Evolutionary conservation across 1,139 yeast species (phyloP).

Genomic region (Lodderomyces beijingensis): DNA sequence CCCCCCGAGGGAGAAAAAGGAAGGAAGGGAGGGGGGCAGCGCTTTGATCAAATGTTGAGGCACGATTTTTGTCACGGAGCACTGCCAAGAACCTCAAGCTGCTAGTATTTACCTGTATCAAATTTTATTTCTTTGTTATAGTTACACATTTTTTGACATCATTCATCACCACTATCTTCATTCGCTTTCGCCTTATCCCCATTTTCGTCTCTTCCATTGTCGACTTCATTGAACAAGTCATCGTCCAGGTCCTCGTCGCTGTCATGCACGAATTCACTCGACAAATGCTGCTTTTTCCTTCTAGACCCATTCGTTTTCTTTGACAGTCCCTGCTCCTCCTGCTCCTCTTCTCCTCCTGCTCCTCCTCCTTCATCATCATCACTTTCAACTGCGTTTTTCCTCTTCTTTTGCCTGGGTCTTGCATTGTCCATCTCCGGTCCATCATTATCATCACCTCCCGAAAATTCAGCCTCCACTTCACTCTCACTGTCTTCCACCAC

Average conservation of each 20-base stretch:
- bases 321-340: constrained; percentile 9
- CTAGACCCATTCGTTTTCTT: constrained; percentile 6
- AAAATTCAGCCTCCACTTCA: constrained; percentile 14
- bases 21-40: too few relatives aligned
- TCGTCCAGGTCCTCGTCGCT: constrained; percentile 47
- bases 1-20: too few relatives aligned
- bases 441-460: constrained; percentile 13
- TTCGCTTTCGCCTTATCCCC: constrained; percentile 1
- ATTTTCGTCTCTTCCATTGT: constrained; percentile 6
- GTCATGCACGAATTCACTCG: constrained; percentile 49
- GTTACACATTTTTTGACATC: too few relatives aligned
- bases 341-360: constrained; percentile 9
- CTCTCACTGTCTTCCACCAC: constrained; percentile 28
- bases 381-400: constrained; percentile 15
- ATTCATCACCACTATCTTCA: constrained; percentile 1
- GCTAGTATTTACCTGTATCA: too few relatives aligned
- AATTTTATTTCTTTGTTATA: too few relatives aligned
- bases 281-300: constrained; percentile 30
- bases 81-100: too few relatives aligned
- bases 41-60: too few relatives aligned
- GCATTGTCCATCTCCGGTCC: not conserved
- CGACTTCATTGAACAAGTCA: constrained; percentile 17
- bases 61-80: too few relatives aligned
- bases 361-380: constrained; percentile 16
- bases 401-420: constrained; percentile 10